phyloP scores from a whole-genome alignment of 2,329 filamentous ascomycete species.

The Botrytis paeoniae region DNA sequence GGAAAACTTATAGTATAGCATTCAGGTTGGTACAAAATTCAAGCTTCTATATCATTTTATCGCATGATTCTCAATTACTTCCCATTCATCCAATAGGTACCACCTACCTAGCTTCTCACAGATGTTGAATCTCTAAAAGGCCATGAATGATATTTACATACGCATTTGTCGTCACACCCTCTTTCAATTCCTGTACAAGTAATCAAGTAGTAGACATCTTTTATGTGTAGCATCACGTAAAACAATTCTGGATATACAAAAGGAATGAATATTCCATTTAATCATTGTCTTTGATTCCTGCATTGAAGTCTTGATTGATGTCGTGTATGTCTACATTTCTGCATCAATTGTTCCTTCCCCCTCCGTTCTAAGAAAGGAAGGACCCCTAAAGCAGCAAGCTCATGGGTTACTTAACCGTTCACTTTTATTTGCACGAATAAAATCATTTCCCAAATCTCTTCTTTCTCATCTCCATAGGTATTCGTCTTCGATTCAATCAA shows the following conservation, averaged over 20 bases:
- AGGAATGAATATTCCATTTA: neutral
- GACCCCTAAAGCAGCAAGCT: neutral
- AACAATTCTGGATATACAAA: neutral
- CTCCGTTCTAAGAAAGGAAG: neutral
- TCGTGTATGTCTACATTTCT: neutral
- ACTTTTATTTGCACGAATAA: neutral
- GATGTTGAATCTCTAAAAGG: neutral
- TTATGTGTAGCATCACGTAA: neutral
- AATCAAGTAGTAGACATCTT: neutral
- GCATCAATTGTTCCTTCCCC: neutral
- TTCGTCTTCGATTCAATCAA: neutral
- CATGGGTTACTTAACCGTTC: neutral
- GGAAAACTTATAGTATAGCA: neutral
- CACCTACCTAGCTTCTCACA: neutral
- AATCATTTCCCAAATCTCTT: neutral
- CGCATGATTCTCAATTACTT: neutral
- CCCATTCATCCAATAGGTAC: neutral
- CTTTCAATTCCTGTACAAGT: neutral
- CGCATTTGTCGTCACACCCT: neutral
- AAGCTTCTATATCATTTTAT: neutral
- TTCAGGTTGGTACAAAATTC: neutral
- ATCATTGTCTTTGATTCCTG: neutral
- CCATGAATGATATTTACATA: neutral
- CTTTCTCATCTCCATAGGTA: too few relatives aligned
- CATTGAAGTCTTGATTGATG: neutral